Base-by-base conservation (phyloP, 495 filamentous ascomycete genomes). In the Neurospora pannonica region DNA sequence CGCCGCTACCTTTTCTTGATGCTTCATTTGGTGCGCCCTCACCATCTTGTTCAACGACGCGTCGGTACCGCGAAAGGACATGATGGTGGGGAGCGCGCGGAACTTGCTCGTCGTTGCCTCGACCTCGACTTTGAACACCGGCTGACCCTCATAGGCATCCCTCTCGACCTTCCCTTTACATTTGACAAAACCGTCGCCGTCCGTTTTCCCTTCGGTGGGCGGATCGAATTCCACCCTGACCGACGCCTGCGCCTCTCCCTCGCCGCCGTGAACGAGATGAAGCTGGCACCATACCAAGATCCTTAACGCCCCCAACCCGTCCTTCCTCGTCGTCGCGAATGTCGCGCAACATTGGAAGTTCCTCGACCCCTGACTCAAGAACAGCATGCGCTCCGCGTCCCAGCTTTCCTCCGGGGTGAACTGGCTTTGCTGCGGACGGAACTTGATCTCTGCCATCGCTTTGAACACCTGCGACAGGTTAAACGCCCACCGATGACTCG, bases 331-430 rank as follows among this genome's bases (percentile, higher is more conserved):
- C 7, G 28, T 67, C 7, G 34, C 28, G 28, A 67, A 67, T 19
- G 11, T 3, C 15, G 54, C 54, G 28, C 54, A 67, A 34, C 54
- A 67, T 36, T 67, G 13, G 9, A 78, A 75, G 5, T 74, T 21
- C 0, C 70, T 28, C 70, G 43, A 54, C 19, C 76, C 77, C 54
- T 77, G 72, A 15, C 72, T 77, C 48, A 76, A 70, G 37, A 76
- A 79, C 71, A 76, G 10, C 11, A 2, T 36, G 36, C 72, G 74
- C 60, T 75, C 72, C 24, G 9, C 28, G 67, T 79, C 77, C 77
- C 77, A 79, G 19, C 77, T 76, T 7, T 74, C 77, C 7, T 39
- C 40, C 0, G 76, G 76, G 2, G 54, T 17, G n/a, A 77, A 71
- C 5, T 67, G 69, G 24, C 2, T 54, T 24, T 60, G 36, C 8